phyloP scores from a whole-genome alignment of 768 basidiomycete genomes.

The Panaeolus papilionaceus region DNA sequence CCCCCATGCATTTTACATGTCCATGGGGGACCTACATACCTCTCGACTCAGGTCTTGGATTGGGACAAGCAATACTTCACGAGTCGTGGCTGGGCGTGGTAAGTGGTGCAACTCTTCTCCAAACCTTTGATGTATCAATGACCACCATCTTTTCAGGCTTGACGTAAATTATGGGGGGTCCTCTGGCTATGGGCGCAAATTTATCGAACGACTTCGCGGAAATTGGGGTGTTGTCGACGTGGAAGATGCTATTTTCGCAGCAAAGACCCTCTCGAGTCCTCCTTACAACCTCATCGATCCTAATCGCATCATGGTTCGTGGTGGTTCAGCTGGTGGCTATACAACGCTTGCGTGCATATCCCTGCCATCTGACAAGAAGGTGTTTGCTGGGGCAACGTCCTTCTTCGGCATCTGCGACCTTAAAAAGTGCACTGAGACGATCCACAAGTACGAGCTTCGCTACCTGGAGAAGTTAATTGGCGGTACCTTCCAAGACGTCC shows the following conservation, averaged over 20 bases:
- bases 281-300: slow-evolving; percentile 62
- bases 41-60: slow-evolving; percentile 49
- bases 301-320: slow-evolving; percentile 66
- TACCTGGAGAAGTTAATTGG: slow-evolving; percentile 66
- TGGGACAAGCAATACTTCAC: slow-evolving; percentile 66
- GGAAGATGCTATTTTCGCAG: slow-evolving; percentile 61
- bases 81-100: slow-evolving; percentile 72
- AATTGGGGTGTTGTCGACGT: slow-evolving; percentile 78
- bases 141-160: slow-evolving; percentile 43
- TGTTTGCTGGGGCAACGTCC: slow-evolving; percentile 65
- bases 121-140: background rate
- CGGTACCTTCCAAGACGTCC: slow-evolving; percentile 47
- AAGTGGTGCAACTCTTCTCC: slow-evolving; percentile 10
- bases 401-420: slow-evolving; percentile 72
- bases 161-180: slow-evolving; percentile 80
- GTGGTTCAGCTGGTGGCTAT: slow-evolving; percentile 73
- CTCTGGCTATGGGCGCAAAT: slow-evolving; percentile 70
- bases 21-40: slow-evolving; percentile 73
- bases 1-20: slow-evolving; percentile 68
- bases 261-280: slow-evolving; percentile 46
- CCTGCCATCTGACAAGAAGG: slow-evolving; percentile 40
- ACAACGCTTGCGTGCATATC: slow-evolving; percentile 57
- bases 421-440: slow-evolving; percentile 44
- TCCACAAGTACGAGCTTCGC: slow-evolving; percentile 70
- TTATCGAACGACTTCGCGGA: slow-evolving; percentile 61